Conservation (phyloP, 1,284 basidiomycete genomes). For the Naganishia sp. region DNA sequence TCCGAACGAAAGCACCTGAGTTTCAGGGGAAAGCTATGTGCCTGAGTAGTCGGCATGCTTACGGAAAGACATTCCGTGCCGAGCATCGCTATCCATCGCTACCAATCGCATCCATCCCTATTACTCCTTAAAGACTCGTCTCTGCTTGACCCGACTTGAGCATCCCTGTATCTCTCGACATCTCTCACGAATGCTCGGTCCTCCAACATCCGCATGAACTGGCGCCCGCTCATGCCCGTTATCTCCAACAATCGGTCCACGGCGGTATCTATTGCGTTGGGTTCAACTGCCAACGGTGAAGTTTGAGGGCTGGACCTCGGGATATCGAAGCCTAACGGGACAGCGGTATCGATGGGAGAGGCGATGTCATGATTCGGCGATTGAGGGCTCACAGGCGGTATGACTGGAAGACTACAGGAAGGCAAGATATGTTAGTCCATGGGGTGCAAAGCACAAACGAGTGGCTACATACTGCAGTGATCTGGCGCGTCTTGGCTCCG, state of each 20-base stretch:
- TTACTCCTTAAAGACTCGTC: background rate
- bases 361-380: no score
- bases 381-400: no score
- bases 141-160: background rate
- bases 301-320: background rate
- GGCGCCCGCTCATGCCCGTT: slow-evolving; percentile 26
- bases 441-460: background rate
- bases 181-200: slow-evolving; percentile 13
- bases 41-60: no score
- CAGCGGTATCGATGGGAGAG: background rate
- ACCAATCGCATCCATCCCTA: background rate
- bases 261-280: background rate
- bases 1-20: no score
- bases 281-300: background rate
- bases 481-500: background rate
- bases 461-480: background rate
- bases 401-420: background rate
- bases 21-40: no score
- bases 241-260: slow-evolving; percentile 18
- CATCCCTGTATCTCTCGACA: slow-evolving; percentile 2
- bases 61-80: no score
- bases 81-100: background rate
- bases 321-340: background rate
- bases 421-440: background rate
- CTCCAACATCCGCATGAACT: slow-evolving; percentile 29